Evolutionary conservation across 1,139 yeast genomes (phyloP).

Genomic region (Blastobotrys indianensis): DNA sequence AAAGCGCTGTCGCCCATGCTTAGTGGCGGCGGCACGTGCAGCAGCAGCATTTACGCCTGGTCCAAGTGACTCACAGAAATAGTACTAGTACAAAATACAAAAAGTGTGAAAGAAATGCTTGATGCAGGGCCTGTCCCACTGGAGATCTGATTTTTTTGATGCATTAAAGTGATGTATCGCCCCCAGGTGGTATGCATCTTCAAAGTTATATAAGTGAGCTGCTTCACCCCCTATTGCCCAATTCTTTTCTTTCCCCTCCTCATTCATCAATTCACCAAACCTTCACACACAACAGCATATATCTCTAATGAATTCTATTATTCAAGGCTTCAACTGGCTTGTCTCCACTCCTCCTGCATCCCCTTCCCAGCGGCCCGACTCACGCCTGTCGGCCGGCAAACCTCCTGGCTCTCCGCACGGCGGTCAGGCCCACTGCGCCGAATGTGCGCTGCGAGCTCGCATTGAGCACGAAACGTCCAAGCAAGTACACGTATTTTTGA

Average conservation of each 20-base stretch:
- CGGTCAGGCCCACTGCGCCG: not conserved
- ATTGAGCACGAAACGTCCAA: constrained; percentile 5
- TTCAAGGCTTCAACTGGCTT: constrained; percentile 9
- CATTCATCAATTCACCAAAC: not conserved
- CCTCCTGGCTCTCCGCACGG: not conserved
- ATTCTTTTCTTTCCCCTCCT: not conserved
- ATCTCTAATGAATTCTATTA: constrained; percentile 1
- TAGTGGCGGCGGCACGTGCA: too few species aligned
- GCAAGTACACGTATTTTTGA: constrained; percentile 1
- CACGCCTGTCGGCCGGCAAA: not conserved
- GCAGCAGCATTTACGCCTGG: too few species aligned
- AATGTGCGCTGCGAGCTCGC: constrained; percentile 4
- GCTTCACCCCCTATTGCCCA: too few species aligned
- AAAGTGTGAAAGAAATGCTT: too few species aligned
- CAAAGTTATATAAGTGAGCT: too few species aligned
- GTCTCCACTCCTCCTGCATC: constrained; percentile 4
- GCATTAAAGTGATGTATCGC: too few species aligned
- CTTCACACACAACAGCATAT: not conserved
- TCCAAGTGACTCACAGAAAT: too few species aligned
- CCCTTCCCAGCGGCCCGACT: not conserved
- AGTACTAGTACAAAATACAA: too few species aligned
- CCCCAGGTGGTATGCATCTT: too few species aligned
- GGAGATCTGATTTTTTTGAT: too few species aligned
- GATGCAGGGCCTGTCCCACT: too few species aligned
- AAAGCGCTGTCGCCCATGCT: too few species aligned